phyloP scores from a whole-genome alignment of 2,329 filamentous ascomycete species.

The Fulvia fulva region DNA sequence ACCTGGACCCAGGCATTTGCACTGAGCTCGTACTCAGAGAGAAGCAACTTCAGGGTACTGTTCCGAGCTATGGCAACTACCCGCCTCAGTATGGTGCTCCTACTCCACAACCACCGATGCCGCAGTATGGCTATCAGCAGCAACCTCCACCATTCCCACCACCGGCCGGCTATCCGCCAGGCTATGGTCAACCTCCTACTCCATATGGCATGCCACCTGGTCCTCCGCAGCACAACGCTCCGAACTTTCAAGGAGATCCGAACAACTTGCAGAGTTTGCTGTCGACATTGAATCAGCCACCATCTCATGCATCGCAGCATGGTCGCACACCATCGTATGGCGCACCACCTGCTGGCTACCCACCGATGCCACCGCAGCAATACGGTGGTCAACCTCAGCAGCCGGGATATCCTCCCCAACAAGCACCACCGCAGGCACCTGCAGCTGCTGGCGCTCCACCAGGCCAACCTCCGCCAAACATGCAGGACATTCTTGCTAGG shows the following conservation, averaged over 20 bases:
- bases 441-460: slow-evolving; percentile 6
- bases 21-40: slow-evolving; percentile 75
- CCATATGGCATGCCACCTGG: slow-evolving; percentile 31
- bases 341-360: slow-evolving; percentile 13
- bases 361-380: slow-evolving; percentile 10
- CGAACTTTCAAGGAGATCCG: slow-evolving; percentile 64
- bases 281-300: slow-evolving; percentile 50
- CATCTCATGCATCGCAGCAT: slow-evolving; percentile 16
- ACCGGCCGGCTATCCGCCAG: slow-evolving; percentile 15
- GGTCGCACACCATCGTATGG: slow-evolving; percentile 9
- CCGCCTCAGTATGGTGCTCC: slow-evolving; percentile 8
- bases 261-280: slow-evolving; percentile 67
- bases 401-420: slow-evolving; percentile 28
- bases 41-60: slow-evolving; percentile 48
- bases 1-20: slow-evolving; percentile 72
- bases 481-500: slow-evolving; percentile 73
- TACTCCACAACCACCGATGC: not conserved
- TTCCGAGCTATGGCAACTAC: slow-evolving; percentile 1
- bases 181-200: slow-evolving; percentile 28
- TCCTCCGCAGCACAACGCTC: slow-evolving; percentile 26
- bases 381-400: slow-evolving; percentile 10
- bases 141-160: slow-evolving; percentile 22
- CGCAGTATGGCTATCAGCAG: slow-evolving; percentile 29
- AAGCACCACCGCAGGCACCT: slow-evolving; percentile 16
- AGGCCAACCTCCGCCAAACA: slow-evolving; percentile 39